phyloP scores from a whole-genome alignment of 768 basidiomycete genomes.

The Tylopilus vinaceipallidus region DNA sequence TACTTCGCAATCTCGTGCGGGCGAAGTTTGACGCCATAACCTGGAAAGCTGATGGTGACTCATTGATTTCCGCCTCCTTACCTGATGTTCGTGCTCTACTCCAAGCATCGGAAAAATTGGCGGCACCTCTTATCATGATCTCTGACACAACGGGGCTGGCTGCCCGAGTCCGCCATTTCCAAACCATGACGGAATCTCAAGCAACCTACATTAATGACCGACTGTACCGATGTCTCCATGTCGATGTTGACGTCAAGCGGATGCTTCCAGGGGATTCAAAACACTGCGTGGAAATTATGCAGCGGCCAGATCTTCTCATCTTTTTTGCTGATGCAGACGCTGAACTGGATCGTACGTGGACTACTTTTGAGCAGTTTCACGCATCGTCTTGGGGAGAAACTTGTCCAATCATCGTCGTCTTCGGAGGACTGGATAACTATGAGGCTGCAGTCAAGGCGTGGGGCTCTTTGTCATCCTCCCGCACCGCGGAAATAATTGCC shows the following conservation, averaged over 20 bases:
- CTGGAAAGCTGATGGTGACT: slow-evolving; percentile 25
- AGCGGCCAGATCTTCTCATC: slow-evolving; percentile 22
- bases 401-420: slow-evolving; percentile 23
- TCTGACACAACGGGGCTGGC: slow-evolving; percentile 14
- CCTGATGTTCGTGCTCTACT: slow-evolving; percentile 21
- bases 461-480: slow-evolving; percentile 13
- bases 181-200: slow-evolving; percentile 1
- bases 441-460: slow-evolving; percentile 16
- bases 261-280: background rate
- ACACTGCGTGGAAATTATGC: background rate
- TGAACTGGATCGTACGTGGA: slow-evolving; percentile 11
- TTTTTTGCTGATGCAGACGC: slow-evolving; percentile 18
- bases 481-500: slow-evolving; percentile 15
- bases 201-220: background rate
- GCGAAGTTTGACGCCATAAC: slow-evolving; percentile 5
- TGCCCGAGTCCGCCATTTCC: slow-evolving; percentile 1
- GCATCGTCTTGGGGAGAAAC: slow-evolving; percentile 16
- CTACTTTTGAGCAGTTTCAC: slow-evolving; percentile 16
- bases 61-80: slow-evolving; percentile 16
- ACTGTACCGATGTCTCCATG: slow-evolving; percentile 14
- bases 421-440: slow-evolving; percentile 16
- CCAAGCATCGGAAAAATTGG: slow-evolving; percentile 10
- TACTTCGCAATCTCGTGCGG: slow-evolving; percentile 20
- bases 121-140: slow-evolving; percentile 13
- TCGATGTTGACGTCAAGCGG: slow-evolving; percentile 6